Percentiles rank a stretch among this genome's conserved stretches.
Evolutionary conservation across 768 basidiomycete species (phyloP).

Genomic region (Calocybe indica): DNA sequence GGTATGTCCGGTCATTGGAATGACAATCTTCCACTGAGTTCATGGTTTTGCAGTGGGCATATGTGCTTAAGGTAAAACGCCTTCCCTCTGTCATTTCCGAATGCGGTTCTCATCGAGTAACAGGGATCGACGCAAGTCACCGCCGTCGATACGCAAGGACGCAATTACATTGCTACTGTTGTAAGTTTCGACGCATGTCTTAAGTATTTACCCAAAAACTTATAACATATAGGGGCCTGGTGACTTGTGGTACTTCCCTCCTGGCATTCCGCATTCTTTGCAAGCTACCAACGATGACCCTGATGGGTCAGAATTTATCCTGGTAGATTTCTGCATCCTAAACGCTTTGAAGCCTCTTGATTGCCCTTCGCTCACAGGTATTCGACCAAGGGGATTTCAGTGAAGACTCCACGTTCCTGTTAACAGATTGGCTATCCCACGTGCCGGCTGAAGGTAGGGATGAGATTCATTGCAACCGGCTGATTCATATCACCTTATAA

Average conservation of each 20-base stretch:
- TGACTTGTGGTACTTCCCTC: constrained; percentile 54
- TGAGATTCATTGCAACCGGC: background rate
- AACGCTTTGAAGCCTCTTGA: too few relatives aligned
- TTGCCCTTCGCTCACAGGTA: constrained; percentile 22
- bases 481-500: background rate
- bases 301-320: constrained; percentile 45
- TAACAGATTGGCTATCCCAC: constrained; percentile 52
- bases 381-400: constrained; percentile 47
- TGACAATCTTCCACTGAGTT: constrained; percentile 2
- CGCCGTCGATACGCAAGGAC: constrained; percentile 40
- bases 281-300: constrained; percentile 42
- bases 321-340: constrained; percentile 17
- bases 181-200: constrained; percentile 20
- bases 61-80: constrained; percentile 34
- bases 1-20: constrained; percentile 14
- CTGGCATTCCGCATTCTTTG: constrained; percentile 49
- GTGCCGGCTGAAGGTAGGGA: constrained; percentile 40
- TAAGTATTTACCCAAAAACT: background rate
- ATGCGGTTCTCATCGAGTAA: background rate
- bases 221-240: constrained; percentile 28
- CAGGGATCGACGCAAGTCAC: constrained; percentile 45
- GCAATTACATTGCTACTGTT: constrained; percentile 44
- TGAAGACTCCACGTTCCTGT: constrained; percentile 50
- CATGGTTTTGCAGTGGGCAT: constrained; percentile 37
- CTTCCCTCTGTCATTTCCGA: background rate